A percentile compares a stretch with the other conserved stretches of the same genome.
Evolutionary conservation across 2,329 filamentous ascomycete species (phyloP).

Genomic region (Coniochaeta sp.): DNA sequence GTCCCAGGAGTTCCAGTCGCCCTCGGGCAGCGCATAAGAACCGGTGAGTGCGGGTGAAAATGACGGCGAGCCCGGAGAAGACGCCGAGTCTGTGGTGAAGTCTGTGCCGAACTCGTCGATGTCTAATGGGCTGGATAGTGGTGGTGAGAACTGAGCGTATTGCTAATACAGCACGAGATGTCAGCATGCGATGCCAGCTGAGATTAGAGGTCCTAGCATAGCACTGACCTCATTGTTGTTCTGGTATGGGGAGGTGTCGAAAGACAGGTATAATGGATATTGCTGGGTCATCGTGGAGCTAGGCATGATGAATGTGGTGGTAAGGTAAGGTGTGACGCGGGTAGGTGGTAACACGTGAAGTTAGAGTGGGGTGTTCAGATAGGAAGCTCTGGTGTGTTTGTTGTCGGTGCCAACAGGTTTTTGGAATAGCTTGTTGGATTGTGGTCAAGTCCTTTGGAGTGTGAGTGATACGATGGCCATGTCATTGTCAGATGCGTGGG

Average conservation of each 20-base stretch:
- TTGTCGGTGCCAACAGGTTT: no score
- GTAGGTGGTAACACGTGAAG: background rate
- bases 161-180: constrained; percentile 6
- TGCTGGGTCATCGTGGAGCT: background rate
- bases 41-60: constrained; percentile 19
- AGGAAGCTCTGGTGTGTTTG: no score
- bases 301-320: background rate
- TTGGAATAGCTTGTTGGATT: background rate
- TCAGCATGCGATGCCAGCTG: constrained; percentile 2
- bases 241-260: constrained; percentile 1
- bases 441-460: background rate
- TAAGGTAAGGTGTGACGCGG: background rate
- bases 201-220: constrained; percentile 3
- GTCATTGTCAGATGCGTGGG: background rate
- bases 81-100: constrained; percentile 26
- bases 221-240: constrained; percentile 2
- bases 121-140: constrained; percentile 19
- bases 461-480: background rate
- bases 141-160: constrained; percentile 17
- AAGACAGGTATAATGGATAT: background rate
- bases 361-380: background rate
- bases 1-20: constrained; percentile 23
- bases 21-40: constrained; percentile 19
- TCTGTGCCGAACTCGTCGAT: constrained; percentile 24
- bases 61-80: constrained; percentile 25